Conservation (phyloP, 164 flowering plant species). For the Buxus sempervirens region DNA sequence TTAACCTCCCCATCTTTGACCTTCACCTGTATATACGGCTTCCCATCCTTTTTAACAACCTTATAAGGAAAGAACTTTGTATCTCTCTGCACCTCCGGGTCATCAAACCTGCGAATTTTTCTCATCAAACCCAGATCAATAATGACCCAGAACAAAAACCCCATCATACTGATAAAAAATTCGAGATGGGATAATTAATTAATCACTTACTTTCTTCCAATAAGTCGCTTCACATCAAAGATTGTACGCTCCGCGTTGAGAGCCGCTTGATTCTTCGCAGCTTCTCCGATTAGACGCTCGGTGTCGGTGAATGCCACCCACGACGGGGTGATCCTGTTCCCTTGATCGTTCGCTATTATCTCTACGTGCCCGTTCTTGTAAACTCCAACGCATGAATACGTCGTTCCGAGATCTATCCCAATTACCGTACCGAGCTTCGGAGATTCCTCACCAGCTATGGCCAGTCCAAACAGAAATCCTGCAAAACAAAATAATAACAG, state of each 20-base stretch:
- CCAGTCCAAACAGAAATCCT: slow-evolving; percentile 26
- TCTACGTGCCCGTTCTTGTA: slow-evolving; percentile 35
- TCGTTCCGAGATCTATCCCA: slow-evolving; percentile 50
- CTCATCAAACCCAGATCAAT: background rate
- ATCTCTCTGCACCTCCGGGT: slow-evolving; percentile 46
- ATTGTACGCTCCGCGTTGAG: slow-evolving; percentile 43
- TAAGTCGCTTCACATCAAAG: slow-evolving; percentile 45
- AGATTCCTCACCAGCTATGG: slow-evolving; percentile 26
- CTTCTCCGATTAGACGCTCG: slow-evolving; percentile 49
- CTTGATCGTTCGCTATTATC: slow-evolving; percentile 53
- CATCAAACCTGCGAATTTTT: slow-evolving; percentile 30
- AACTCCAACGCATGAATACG: slow-evolving; percentile 48
- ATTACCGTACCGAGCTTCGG: slow-evolving; percentile 39
- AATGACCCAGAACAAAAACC: background rate
- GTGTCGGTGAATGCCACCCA: slow-evolving; percentile 50
- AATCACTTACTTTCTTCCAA: slow-evolving; percentile 46
- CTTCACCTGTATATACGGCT: slow-evolving; percentile 50
- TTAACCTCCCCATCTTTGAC: slow-evolving; percentile 41
- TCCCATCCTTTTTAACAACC: slow-evolving; percentile 51
- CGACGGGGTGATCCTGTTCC: slow-evolving; percentile 49
- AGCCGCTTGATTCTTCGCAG: slow-evolving; percentile 57
- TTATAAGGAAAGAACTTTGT: slow-evolving; percentile 42
- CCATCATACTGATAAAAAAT: background rate
- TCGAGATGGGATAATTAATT: background rate
- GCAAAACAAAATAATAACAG: background rate